Evolutionary conservation across 192 early-diverging fungal genomes (phyloP).

Genomic region (Diversispora epigaea): DNA sequence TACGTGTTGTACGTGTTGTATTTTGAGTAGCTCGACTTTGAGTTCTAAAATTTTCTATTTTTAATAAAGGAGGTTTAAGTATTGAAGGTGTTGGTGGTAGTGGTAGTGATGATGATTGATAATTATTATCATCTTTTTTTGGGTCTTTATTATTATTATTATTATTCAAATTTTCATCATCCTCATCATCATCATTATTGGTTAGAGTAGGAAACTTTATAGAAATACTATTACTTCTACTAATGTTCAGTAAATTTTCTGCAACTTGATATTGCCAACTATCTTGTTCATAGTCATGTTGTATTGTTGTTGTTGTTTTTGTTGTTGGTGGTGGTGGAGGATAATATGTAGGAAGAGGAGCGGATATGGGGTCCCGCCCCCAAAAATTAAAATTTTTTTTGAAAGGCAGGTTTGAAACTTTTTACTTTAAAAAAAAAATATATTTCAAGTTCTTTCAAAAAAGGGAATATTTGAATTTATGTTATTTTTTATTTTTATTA

Average conservation of each 20-base stretch:
- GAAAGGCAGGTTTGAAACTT: too few relatives aligned
- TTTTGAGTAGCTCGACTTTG: neutral
- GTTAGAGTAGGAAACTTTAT: neutral
- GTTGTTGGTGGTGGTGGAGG: too few relatives aligned
- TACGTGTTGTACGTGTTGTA: neutral
- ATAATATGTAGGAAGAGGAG: too few relatives aligned
- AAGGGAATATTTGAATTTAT: too few relatives aligned
- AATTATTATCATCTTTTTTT: neutral
- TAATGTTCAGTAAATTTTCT: constrained; percentile 15
- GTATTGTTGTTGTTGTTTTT: too few relatives aligned
- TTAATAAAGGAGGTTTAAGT: neutral
- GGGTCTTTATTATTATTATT: neutral
- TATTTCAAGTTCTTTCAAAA: too few relatives aligned
- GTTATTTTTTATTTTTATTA: too few relatives aligned
- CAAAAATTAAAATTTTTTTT: too few relatives aligned
- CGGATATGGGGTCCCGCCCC: too few relatives aligned
- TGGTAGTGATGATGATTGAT: neutral
- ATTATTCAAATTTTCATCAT: neutral
- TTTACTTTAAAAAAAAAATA: too few relatives aligned
- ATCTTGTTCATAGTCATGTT: neutral
- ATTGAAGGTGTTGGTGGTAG: neutral
- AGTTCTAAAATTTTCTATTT: neutral
- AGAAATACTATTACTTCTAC: neutral
- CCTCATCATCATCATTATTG: neutral
- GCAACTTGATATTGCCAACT: constrained; percentile 30